These are phyloP conservation scores for Blumeriella jaapii DNA, from an alignment of 2,329 filamentous ascomycete genomes.

Conservation along the genomic window DNA sequence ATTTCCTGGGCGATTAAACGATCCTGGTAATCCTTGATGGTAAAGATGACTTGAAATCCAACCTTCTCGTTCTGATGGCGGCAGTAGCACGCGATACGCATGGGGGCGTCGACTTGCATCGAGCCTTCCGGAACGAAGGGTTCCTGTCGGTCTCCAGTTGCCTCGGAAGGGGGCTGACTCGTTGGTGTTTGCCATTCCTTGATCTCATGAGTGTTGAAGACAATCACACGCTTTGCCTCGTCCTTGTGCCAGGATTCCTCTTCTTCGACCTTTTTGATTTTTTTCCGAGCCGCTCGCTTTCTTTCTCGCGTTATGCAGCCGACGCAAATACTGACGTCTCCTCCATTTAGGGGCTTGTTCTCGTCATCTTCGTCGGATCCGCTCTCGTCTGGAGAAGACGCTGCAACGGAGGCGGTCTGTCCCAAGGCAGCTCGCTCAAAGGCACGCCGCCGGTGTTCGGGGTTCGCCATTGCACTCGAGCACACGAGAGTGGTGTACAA, in stretches of 20 bases:
- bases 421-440: constrained; percentile 31
- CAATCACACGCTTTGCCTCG: constrained; percentile 70
- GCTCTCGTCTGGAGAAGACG: constrained; percentile 12
- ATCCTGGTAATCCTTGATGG: constrained; percentile 70
- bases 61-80: constrained; percentile 88
- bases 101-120: constrained; percentile 73
- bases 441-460: constrained; percentile 53
- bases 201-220: constrained; percentile 83
- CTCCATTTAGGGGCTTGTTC: constrained; percentile 71
- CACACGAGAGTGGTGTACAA: constrained; percentile 76
- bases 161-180: constrained; percentile 37
- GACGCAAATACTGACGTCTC: constrained; percentile 82
- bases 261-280: constrained; percentile 85
- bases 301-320: constrained; percentile 88
- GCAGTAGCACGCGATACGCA: constrained; percentile 97
- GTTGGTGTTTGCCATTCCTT: constrained; percentile 67
- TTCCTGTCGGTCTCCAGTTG: constrained; percentile 34
- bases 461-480: constrained; percentile 79
- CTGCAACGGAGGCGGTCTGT: constrained; percentile 15
- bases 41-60: constrained; percentile 90
- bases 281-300: constrained; percentile 85
- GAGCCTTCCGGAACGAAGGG: constrained; percentile 43
- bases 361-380: constrained; percentile 34
- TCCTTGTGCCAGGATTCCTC: constrained; percentile 78
- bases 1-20: constrained; percentile 74